Conservation (phyloP, 2,329 filamentous ascomycete species). For the Leptosphaerulina australis region DNA sequence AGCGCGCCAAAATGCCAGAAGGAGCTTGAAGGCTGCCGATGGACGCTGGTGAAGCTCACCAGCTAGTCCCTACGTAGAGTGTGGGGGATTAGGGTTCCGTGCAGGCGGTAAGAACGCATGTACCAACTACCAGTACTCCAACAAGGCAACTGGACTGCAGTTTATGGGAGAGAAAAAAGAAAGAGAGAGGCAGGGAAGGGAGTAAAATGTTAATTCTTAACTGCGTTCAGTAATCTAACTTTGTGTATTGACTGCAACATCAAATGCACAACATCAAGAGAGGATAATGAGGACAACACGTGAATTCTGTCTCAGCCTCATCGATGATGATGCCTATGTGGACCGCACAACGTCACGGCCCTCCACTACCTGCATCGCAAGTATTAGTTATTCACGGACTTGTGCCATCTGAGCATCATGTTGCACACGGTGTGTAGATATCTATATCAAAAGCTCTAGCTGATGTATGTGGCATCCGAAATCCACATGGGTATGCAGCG, state of each 20-base stretch:
- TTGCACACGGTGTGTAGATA: not conserved
- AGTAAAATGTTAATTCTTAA: too few species aligned
- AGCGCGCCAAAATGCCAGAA: constrained; percentile 6
- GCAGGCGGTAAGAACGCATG: constrained; percentile 1
- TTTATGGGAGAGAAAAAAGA: not conserved
- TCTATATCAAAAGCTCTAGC: not conserved
- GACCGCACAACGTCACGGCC: constrained; percentile 11
- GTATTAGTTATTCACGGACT: not conserved
- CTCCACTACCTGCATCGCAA: not conserved
- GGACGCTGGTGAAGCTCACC: constrained; percentile 17
- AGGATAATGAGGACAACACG: too few species aligned
- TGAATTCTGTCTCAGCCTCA: too few species aligned
- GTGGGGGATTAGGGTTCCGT: constrained; percentile 23
- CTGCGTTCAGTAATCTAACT: not conserved
- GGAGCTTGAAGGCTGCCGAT: constrained; percentile 3
- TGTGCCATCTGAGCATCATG: not conserved
- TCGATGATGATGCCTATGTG: constrained; percentile 6
- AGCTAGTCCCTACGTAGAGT: constrained; percentile 11
- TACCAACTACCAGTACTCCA: not conserved
- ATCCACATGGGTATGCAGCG: not conserved
- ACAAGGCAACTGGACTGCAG: not conserved
- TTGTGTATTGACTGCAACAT: not conserved
- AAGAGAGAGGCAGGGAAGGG: not conserved
- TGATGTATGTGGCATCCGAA: not conserved
- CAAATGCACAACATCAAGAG: not conserved